These are phyloP conservation scores for Carpinus viminea DNA, from an alignment of 306 rosid genomes.

Conservation along the genomic window DNA sequence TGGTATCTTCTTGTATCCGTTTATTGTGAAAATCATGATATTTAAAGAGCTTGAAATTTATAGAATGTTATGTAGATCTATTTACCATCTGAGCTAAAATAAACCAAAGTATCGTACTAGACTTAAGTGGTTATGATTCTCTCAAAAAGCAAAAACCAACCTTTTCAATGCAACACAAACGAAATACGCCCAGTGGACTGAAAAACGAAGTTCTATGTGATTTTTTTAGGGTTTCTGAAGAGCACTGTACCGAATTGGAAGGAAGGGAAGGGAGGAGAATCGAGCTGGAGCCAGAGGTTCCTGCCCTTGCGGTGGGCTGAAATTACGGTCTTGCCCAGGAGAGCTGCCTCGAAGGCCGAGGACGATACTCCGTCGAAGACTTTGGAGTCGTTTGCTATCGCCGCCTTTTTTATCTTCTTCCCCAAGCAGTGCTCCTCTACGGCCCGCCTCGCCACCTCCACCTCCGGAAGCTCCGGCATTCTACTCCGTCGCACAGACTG, in stretches of 20 bases:
- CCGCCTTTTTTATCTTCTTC: constrained; percentile 60
- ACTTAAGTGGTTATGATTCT: no score
- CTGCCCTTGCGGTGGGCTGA: constrained; percentile 61
- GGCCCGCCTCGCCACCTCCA: constrained; percentile 95
- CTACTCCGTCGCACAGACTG: neutral
- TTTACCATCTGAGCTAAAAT: no score
- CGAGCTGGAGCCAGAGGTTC: constrained; percentile 85
- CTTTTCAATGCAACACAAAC: neutral
- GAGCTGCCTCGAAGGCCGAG: constrained; percentile 71
- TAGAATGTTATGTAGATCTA: no score
- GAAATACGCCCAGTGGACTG: neutral
- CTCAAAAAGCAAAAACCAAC: neutral
- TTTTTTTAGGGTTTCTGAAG: constrained; percentile 34
- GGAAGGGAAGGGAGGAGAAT: constrained; percentile 90
- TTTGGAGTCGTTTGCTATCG: constrained; percentile 76
- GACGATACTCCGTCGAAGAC: constrained; percentile 76
- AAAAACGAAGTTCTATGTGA: neutral
- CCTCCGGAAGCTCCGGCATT: constrained; percentile 99
- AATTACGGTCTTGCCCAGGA: constrained; percentile 67
- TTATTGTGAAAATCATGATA: no score
- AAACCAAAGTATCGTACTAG: no score
- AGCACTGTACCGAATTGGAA: constrained; percentile 76
- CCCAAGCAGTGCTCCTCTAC: constrained; percentile 75
- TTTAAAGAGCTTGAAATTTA: no score
- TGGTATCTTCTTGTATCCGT: no score